A percentile compares a stretch with the other conserved stretches of the same genome.
These are phyloP conservation scores for Monosporascus sp. DNA, from an alignment of 2,329 filamentous ascomycete species.

Conservation along the genomic window DNA sequence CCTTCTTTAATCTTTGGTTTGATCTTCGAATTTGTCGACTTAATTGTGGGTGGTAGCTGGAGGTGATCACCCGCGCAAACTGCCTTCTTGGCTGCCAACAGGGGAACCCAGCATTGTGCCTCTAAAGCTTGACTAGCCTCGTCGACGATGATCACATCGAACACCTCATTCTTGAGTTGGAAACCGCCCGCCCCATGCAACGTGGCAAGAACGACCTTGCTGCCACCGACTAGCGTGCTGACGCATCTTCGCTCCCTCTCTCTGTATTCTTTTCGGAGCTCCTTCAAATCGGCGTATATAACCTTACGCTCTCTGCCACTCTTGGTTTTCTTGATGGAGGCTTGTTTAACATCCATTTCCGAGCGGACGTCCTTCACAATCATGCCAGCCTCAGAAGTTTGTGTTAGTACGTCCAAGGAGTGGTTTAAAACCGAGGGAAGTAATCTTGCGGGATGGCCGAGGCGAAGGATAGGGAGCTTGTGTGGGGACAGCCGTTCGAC, in stretches of 20 bases:
- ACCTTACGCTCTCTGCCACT: constrained; percentile 72
- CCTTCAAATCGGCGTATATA: constrained; percentile 81
- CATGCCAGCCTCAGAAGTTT: constrained; percentile 80
- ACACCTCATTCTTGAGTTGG: constrained; percentile 72
- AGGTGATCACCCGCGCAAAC: constrained; percentile 92
- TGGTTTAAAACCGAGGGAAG: constrained; percentile 83
- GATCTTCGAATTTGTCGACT: constrained; percentile 59
- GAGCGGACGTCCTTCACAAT: constrained; percentile 86
- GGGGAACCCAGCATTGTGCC: constrained; percentile 92
- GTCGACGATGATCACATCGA: constrained; percentile 93
- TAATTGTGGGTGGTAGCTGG: constrained; percentile 91
- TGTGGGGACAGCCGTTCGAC: constrained; percentile 84
- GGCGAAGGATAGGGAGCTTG: constrained; percentile 78
- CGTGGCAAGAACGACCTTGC: constrained; percentile 86
- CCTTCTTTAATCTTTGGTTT: constrained; percentile 31
- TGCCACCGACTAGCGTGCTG: constrained; percentile 64
- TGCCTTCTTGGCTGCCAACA: constrained; percentile 75
- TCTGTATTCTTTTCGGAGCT: constrained; percentile 81
- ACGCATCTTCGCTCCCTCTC: constrained; percentile 81
- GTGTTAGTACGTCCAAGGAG: constrained; percentile 85
- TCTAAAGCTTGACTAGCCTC: constrained; percentile 95
- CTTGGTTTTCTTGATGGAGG: constrained; percentile 80
- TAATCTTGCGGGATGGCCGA: constrained; percentile 88
- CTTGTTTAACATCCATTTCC: constrained; percentile 91
- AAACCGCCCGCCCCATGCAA: constrained; percentile 86